Conservation (phyloP, 1,284 basidiomycete species). For the Rugosomyces carneus region DNA sequence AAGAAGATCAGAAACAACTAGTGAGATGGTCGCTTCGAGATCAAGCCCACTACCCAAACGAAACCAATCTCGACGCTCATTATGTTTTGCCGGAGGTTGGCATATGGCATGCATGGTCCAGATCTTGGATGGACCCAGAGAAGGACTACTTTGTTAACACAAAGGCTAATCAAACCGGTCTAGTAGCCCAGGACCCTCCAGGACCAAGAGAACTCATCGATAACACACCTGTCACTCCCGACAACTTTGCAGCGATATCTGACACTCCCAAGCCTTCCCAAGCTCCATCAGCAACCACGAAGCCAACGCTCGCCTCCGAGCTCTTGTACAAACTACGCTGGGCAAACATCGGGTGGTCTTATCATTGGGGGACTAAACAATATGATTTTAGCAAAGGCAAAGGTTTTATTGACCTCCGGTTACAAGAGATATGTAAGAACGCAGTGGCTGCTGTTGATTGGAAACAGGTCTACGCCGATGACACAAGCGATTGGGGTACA, state of each 20-base stretch:
- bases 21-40: slow-evolving; percentile 65
- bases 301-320: slow-evolving; percentile 37
- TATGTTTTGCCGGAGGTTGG: slow-evolving; percentile 69
- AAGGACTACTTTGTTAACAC: slow-evolving; percentile 36
- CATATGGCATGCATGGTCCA: slow-evolving; percentile 61
- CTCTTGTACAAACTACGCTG: slow-evolving; percentile 76
- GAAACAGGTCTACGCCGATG: slow-evolving; percentile 50
- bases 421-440: slow-evolving; percentile 54
- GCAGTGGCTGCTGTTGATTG: slow-evolving; percentile 65
- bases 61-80: slow-evolving; percentile 83
- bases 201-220: slow-evolving; percentile 64
- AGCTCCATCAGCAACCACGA: slow-evolving; percentile 50
- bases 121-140: slow-evolving; percentile 24
- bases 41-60: slow-evolving; percentile 75
- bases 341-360: slow-evolving; percentile 91
- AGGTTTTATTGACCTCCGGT: slow-evolving; percentile 50
- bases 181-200: slow-evolving; percentile 20
- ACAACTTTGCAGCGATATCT: slow-evolving; percentile 41
- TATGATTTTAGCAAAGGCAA: slow-evolving; percentile 78
- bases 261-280: slow-evolving; percentile 50
- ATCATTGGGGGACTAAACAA: slow-evolving; percentile 89
- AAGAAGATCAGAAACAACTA: slow-evolving; percentile 57
- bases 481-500: slow-evolving; percentile 44
- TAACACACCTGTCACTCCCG: slow-evolving; percentile 53
- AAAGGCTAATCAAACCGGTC: slow-evolving; percentile 22